Evolutionary conservation across 2,329 filamentous ascomycete species (phyloP).

Genomic region (Pseudocercospora pini-densiflorae): DNA sequence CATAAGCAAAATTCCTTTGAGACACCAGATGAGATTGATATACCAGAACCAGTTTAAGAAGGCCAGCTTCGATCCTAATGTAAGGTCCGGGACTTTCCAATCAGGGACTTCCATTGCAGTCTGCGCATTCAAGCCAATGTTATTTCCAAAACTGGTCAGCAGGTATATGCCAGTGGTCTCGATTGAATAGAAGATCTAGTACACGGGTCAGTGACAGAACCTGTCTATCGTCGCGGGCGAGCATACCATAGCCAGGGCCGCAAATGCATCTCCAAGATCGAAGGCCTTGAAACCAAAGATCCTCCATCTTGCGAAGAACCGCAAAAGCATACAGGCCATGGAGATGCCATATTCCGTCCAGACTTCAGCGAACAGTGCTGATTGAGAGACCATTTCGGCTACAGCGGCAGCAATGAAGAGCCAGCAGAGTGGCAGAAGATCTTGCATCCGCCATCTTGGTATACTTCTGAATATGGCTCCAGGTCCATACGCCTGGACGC

Average conservation of each 20-base stretch:
- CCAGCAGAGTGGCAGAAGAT: not conserved
- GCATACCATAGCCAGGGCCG: conserved; percentile 20
- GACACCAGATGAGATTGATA: conserved; percentile 40
- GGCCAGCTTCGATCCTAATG: conserved; percentile 39
- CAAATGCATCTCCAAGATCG: conserved; percentile 25
- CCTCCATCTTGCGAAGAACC: conserved; percentile 23
- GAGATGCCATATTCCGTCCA: conserved; percentile 24
- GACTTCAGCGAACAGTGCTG: conserved; percentile 20
- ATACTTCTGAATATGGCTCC: not conserved
- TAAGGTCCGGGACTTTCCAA: conserved; percentile 29
- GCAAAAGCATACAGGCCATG: conserved; percentile 18
- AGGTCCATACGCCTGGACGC: not conserved
- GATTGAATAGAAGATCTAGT: conserved; percentile 22
- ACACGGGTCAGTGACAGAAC: not conserved
- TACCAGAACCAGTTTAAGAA: conserved; percentile 44
- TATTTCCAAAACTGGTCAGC: conserved; percentile 34
- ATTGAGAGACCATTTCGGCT: not conserved
- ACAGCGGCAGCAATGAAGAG: not conserved
- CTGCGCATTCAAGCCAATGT: conserved; percentile 36
- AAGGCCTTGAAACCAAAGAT: conserved; percentile 23
- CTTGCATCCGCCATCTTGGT: not conserved
- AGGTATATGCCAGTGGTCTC: conserved; percentile 27
- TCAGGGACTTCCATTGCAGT: conserved; percentile 37
- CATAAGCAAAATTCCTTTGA: conserved; percentile 41
- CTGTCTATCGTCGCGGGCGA: too few species aligned